Evolutionary conservation across 257 asterid species (phyloP).

Genomic region (Cruciata laevipes): DNA sequence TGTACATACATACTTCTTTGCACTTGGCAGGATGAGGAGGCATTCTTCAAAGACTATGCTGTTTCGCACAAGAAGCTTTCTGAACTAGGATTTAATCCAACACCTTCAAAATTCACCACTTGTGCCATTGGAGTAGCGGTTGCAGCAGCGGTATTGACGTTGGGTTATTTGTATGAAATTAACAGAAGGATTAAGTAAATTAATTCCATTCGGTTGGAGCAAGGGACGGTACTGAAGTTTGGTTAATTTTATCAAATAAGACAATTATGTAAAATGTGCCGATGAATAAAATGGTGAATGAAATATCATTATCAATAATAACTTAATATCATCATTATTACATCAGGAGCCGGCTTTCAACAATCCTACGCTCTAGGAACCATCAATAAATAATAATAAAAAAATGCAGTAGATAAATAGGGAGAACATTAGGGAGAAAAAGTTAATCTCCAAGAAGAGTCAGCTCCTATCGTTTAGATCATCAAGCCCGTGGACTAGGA

Average conservation of each 20-base stretch:
- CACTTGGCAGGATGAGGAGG: constrained; percentile 64
- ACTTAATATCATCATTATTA: constrained; percentile 16
- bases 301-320: constrained; percentile 6
- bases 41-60: constrained; percentile 77
- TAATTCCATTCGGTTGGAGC: too few species aligned
- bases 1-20: not conserved
- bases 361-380: not conserved
- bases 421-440: constrained; percentile 47
- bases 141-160: constrained; percentile 42
- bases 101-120: constrained; percentile 19
- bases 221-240: too few species aligned
- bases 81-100: constrained; percentile 61
- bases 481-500: constrained; percentile 46
- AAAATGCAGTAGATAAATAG: constrained; percentile 1
- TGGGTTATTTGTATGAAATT: constrained; percentile 45
- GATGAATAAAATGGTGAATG: not conserved
- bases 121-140: constrained; percentile 31
- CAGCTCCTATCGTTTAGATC: constrained; percentile 10
- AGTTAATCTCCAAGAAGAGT: constrained; percentile 55
- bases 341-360: constrained; percentile 10
- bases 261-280: too few species aligned
- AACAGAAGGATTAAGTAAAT: constrained; percentile 16
- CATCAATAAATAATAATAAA: not conserved
- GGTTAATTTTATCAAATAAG: too few species aligned
- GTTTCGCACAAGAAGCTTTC: constrained; percentile 85